These are phyloP conservation scores for Umbelopsis ramanniana DNA, from an alignment of 192 early-diverging fungal species.

Conservation along the genomic window DNA sequence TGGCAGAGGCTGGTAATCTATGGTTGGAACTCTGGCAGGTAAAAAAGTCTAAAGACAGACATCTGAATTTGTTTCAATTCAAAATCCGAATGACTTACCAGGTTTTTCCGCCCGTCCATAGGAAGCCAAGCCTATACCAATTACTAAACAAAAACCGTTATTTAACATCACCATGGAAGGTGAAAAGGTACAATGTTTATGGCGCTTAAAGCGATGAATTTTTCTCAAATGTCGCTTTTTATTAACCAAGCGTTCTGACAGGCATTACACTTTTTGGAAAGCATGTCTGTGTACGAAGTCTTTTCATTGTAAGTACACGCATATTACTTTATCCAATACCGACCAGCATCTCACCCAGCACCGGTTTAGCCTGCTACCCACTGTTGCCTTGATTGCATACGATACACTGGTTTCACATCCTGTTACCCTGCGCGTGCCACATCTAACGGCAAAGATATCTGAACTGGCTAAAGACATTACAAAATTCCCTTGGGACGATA, in stretches of 20 bases:
- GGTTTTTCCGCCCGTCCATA: neutral
- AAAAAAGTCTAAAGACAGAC: slow-evolving; percentile 14
- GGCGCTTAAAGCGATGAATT: neutral
- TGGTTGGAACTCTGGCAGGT: slow-evolving; percentile 89
- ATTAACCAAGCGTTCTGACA: slow-evolving; percentile 29
- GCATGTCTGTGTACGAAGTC: slow-evolving; percentile 54
- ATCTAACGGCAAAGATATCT: slow-evolving; percentile 44
- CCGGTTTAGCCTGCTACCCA: slow-evolving; percentile 66
- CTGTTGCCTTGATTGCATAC: slow-evolving; percentile 75
- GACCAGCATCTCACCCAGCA: slow-evolving; percentile 19
- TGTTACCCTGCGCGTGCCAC: slow-evolving; percentile 45
- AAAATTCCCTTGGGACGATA: slow-evolving; percentile 51
- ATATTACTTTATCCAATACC: neutral
- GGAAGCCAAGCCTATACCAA: neutral
- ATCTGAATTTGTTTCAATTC: neutral
- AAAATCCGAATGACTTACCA: neutral
- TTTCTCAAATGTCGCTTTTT: neutral
- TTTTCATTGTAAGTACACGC: slow-evolving; percentile 54
- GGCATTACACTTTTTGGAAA: slow-evolving; percentile 69
- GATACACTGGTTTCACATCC: slow-evolving; percentile 70
- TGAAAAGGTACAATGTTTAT: slow-evolving; percentile 58
- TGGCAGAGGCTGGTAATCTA: slow-evolving; percentile 79
- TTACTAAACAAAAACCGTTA: slow-evolving; percentile 69
- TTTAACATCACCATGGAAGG: slow-evolving; percentile 81
- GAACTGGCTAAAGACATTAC: slow-evolving; percentile 40